Conservation (phyloP, 345 rosid genomes). For the Hevea brasiliensis region DNA sequence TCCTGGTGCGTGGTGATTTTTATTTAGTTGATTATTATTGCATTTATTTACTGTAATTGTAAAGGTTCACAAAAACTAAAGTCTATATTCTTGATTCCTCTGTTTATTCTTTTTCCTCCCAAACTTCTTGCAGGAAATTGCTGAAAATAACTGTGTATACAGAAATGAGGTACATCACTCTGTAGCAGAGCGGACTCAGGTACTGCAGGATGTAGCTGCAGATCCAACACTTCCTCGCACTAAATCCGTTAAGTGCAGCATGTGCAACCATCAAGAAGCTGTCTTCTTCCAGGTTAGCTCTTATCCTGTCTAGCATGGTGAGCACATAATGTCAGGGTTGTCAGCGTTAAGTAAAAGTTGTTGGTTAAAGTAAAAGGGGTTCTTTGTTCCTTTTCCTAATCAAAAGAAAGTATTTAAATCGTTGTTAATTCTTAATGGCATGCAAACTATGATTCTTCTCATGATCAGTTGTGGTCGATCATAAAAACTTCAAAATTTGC, state of each 20-base stretch:
- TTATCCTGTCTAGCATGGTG: neutral
- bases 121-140: slow-evolving; percentile 48
- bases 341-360: neutral
- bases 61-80: neutral
- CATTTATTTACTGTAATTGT: neutral
- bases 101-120: neutral
- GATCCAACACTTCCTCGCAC: slow-evolving; percentile 87
- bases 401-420: neutral
- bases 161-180: slow-evolving; percentile 72
- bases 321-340: too few relatives aligned
- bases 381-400: neutral
- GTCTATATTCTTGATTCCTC: neutral
- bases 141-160: slow-evolving; percentile 57
- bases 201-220: slow-evolving; percentile 64
- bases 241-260: slow-evolving; percentile 50
- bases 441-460: neutral
- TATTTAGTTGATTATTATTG: neutral
- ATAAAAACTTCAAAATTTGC: neutral
- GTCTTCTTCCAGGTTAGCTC: slow-evolving; percentile 67
- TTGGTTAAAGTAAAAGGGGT: neutral
- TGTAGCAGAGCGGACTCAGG: slow-evolving; percentile 63
- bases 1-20: neutral
- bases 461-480: neutral
- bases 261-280: slow-evolving; percentile 58
- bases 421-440: neutral